Conservation (phyloP, 805 yeast species). For the Lachancea cidri region DNA sequence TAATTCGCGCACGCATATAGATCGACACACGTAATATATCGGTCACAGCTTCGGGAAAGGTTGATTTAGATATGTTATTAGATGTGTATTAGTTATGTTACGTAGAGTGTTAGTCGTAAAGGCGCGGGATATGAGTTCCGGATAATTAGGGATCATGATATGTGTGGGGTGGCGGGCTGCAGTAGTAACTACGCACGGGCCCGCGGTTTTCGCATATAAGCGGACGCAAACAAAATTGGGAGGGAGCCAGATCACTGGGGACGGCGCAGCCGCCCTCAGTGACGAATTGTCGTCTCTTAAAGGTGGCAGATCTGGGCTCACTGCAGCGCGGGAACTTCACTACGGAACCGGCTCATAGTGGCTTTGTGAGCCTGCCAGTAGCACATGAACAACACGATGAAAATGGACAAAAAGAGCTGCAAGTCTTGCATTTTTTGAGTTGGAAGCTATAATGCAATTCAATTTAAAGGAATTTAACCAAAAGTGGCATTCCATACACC, state of each 20-base stretch:
- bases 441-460: too few species aligned
- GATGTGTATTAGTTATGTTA: background rate
- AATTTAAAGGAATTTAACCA: too few species aligned
- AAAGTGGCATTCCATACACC: too few species aligned
- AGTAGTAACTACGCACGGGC: too few species aligned
- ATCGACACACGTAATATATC: too few species aligned
- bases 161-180: background rate
- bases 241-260: background rate
- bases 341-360: constrained; percentile 25
- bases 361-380: constrained; percentile 26
- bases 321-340: constrained; percentile 24
- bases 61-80: too few species aligned
- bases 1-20: too few species aligned
- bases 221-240: too few species aligned
- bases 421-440: constrained; percentile 25
- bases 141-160: background rate
- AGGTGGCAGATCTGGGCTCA: too few species aligned
- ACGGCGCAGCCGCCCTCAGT: constrained; percentile 3
- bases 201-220: too few species aligned
- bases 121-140: background rate
- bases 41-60: too few species aligned
- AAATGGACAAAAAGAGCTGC: constrained; percentile 22
- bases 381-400: constrained; percentile 21
- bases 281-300: too few species aligned
- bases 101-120: background rate